Percentiles rank a stretch among this genome's conserved stretches.
These are phyloP conservation scores for Kwoniella sp. DNA, from an alignment of 768 basidiomycete genomes.

Conservation along the genomic window DNA sequence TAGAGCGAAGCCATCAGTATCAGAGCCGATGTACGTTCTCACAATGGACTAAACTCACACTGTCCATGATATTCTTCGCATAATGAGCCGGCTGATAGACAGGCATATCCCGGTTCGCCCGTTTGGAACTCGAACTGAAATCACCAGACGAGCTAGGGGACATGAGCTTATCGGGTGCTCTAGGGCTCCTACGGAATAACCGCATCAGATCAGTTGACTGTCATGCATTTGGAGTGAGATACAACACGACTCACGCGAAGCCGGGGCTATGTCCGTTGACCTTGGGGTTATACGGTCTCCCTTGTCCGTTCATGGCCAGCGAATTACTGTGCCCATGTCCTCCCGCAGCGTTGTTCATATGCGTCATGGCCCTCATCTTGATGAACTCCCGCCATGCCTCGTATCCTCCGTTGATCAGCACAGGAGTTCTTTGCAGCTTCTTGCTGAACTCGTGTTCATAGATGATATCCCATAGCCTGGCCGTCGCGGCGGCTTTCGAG, in stretches of 20 bases:
- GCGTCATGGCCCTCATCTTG: slow-evolving; percentile 55
- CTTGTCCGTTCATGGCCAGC: slow-evolving; percentile 7
- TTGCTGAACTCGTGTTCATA: slow-evolving; percentile 69
- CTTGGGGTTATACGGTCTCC: slow-evolving; percentile 15
- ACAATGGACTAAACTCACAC: slow-evolving; percentile 27
- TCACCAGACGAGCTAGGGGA: slow-evolving; percentile 21
- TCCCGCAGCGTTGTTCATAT: slow-evolving; percentile 36
- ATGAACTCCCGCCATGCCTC: slow-evolving; percentile 72
- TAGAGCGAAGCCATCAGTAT: background rate
- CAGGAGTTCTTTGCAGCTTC: slow-evolving; percentile 70
- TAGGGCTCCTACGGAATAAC: background rate
- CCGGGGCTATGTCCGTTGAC: slow-evolving; percentile 15
- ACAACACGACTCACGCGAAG: slow-evolving; percentile 12
- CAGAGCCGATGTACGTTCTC: background rate
- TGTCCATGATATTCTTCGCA: slow-evolving; percentile 51
- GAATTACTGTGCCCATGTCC: background rate
- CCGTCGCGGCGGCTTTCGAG: slow-evolving; percentile 62
- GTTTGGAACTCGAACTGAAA: slow-evolving; percentile 5
- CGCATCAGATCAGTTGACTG: background rate
- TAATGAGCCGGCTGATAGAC: slow-evolving; percentile 52
- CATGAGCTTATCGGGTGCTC: slow-evolving; percentile 20
- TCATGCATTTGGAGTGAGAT: background rate
- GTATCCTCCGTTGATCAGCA: slow-evolving; percentile 81
- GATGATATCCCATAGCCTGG: slow-evolving; percentile 68
- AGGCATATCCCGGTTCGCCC: slow-evolving; percentile 45